Evolutionary conservation across 495 filamentous ascomycete species (phyloP).

Genomic region (Penicillium tannophilum): DNA sequence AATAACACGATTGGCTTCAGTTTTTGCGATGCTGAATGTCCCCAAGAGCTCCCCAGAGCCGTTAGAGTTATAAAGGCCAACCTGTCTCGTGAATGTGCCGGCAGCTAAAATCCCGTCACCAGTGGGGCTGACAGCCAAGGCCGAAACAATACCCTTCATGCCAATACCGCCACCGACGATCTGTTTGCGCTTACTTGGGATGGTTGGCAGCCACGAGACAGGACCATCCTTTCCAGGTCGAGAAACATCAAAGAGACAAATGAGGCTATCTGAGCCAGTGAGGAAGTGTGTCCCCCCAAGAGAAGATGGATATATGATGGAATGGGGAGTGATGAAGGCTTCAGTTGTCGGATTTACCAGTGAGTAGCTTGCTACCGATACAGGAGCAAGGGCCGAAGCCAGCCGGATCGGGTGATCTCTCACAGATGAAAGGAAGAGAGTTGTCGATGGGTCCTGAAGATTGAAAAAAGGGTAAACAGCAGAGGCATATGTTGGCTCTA

Average conservation of each 20-base stretch:
- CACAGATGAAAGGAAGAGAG: constrained; percentile 65
- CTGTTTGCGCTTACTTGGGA: constrained; percentile 71
- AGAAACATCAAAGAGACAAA: constrained; percentile 78
- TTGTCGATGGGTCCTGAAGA: constrained; percentile 65
- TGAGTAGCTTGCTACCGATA: constrained; percentile 62
- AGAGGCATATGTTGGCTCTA: constrained; percentile 71
- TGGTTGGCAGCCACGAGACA: constrained; percentile 64
- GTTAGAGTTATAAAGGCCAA: constrained; percentile 75
- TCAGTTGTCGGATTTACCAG: constrained; percentile 77
- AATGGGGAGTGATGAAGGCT: constrained; percentile 72
- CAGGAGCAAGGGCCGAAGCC: constrained; percentile 54
- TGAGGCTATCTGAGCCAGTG: constrained; percentile 70
- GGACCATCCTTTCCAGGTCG: constrained; percentile 64
- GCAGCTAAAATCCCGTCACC: constrained; percentile 69
- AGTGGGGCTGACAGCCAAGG: constrained; percentile 54
- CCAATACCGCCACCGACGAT: constrained; percentile 70
- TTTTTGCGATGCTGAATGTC: constrained; percentile 58
- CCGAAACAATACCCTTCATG: constrained; percentile 82
- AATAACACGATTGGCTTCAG: constrained; percentile 42
- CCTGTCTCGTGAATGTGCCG: constrained; percentile 74
- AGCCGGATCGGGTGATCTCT: constrained; percentile 79
- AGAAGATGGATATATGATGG: constrained; percentile 65
- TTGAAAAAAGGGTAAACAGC: constrained; percentile 73
- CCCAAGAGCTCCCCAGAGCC: constrained; percentile 67
- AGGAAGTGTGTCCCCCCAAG: constrained; percentile 61